Evolutionary conservation across 2,329 filamentous ascomycete species (phyloP).

Genomic region (Achaetomium macrosporum): DNA sequence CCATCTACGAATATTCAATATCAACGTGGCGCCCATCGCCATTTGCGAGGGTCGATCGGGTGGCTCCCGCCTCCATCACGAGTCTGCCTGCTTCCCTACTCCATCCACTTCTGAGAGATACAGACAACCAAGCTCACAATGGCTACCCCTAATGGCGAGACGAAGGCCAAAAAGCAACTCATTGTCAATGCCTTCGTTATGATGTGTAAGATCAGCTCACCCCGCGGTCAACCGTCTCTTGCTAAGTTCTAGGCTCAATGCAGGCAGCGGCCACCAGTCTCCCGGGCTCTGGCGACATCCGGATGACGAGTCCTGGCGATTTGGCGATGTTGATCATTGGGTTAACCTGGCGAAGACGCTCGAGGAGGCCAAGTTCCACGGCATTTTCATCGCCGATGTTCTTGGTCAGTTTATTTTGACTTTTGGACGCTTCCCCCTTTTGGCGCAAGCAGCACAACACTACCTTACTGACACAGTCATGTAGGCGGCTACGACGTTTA

Average conservation of each 20-base stretch:
- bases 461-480: not conserved
- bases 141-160: not conserved
- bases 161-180: too few relatives aligned
- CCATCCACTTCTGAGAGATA: too few relatives aligned
- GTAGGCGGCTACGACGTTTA: constrained; percentile 63
- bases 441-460: too few relatives aligned
- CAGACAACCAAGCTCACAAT: not conserved
- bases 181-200: not conserved
- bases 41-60: too few relatives aligned
- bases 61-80: too few relatives aligned
- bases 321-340: constrained; percentile 58
- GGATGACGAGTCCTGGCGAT: constrained; percentile 55
- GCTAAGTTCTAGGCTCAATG: not conserved
- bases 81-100: too few relatives aligned
- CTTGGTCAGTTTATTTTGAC: constrained; percentile 33
- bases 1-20: too few relatives aligned
- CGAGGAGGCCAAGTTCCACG: constrained; percentile 58
- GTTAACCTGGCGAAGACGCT: constrained; percentile 53
- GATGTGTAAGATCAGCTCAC: not conserved
- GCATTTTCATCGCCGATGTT: constrained; percentile 63
- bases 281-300: constrained; percentile 55
- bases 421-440: not conserved
- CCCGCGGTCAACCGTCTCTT: not conserved
- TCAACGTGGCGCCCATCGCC: too few relatives aligned
- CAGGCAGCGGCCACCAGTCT: constrained; percentile 41